Base-by-base conservation (phyloP, 2,329 filamentous ascomycete species). In the Drechslera avenae region DNA sequence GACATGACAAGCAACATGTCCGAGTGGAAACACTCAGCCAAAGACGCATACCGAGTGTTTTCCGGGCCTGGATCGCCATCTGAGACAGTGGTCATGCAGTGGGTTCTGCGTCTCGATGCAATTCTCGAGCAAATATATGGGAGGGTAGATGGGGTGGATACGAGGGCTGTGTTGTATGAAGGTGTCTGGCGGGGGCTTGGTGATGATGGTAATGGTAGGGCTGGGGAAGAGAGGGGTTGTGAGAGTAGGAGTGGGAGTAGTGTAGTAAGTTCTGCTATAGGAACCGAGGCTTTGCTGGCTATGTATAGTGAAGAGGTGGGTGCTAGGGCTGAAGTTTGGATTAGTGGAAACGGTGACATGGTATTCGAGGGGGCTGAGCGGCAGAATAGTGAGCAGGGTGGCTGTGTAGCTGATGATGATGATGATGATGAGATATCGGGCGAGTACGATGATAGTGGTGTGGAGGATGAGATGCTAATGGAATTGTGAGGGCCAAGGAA, bases 381-480 rank as follows among this genome's bases (percentile, higher is more conserved):
- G 42, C 30, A 53, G 45, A 36, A 50, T 46, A 19, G 21, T 31
- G 4, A 42, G 43, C 21, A 7, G 46, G 21, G 32, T 5, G 34
- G 9, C 8, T n/a, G 32, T 7, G 21, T 8, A 6, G 19, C 12
- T 28, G 16, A 31, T 31, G 19, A 23, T 6, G n/a, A 12, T n/a
- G 18, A 39, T 17, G 33, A 44, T 12, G 28, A 49, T 4, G 52
- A 53, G 13, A 46, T 12, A 2, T 17, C 39, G 2, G 44, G 46
- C 12, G 46, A 51, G 4, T 54, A 37, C 31, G 46, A 37, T 2
- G 51, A 28, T 28, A 10, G 56, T 13, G 54, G 42, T n/a, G 39
- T 60, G 3, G 62, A 62, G 2, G 65, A 68, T 26, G 65, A 66
- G 3, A 68, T 67, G 65, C 44, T 68, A 50, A 54, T 67, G 61